Evolutionary conservation across 1,284 basidiomycete genomes (phyloP).

Genomic region (Cryptococcus depauperatus): DNA sequence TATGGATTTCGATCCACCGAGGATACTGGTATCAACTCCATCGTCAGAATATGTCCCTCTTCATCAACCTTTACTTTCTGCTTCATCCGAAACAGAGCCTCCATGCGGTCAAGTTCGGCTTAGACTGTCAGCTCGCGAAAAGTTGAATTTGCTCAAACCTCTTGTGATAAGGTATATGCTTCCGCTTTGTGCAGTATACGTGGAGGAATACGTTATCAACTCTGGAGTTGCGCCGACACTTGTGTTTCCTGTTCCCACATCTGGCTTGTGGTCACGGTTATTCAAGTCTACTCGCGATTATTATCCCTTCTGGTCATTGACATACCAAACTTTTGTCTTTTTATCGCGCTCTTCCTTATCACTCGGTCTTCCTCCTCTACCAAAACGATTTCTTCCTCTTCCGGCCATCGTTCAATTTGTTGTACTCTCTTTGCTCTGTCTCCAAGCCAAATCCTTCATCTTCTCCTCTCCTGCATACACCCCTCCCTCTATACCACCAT

Average conservation of each 20-base stretch:
- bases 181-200: constrained; percentile 45
- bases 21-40: constrained; percentile 49
- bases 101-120: constrained; percentile 1
- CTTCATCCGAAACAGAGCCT: neutral
- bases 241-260: constrained; percentile 73
- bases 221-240: constrained; percentile 87
- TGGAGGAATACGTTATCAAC: constrained; percentile 91
- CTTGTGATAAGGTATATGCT: constrained; percentile 61
- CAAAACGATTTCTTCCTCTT: constrained; percentile 56
- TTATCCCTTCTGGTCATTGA: constrained; percentile 70
- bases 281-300: constrained; percentile 85
- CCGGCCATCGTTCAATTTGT: constrained; percentile 51
- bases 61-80: neutral
- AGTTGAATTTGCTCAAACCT: constrained; percentile 65
- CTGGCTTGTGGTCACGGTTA: constrained; percentile 59
- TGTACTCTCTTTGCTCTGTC: constrained; percentile 53
- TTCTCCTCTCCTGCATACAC: constrained; percentile 35
- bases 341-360: constrained; percentile 88
- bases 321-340: constrained; percentile 85
- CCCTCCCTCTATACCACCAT: constrained; percentile 11
- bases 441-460: constrained; percentile 39
- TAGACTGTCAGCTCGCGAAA: constrained; percentile 57
- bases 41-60: constrained; percentile 15
- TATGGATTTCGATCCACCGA: constrained; percentile 48
- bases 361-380: constrained; percentile 74